phyloP scores from a whole-genome alignment of 2,329 filamentous ascomycete species.

The Scytalidium lignicola region DNA sequence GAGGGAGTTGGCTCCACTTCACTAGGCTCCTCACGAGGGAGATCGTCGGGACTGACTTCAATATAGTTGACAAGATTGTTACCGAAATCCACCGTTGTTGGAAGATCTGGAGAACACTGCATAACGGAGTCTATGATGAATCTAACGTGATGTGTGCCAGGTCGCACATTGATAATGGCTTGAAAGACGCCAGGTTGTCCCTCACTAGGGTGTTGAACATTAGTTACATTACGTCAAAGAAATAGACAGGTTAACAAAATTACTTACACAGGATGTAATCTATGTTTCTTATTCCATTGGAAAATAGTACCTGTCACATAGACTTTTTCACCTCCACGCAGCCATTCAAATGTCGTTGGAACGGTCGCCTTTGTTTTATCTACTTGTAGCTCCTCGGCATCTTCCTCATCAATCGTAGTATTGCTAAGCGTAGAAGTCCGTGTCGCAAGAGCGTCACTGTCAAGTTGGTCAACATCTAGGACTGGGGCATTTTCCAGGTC shows the following conservation, averaged over 20 bases:
- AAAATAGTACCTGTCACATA: conserved; percentile 98
- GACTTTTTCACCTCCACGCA: conserved; percentile 75
- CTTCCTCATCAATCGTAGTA: conserved; percentile 71
- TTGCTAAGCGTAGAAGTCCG: conserved; percentile 56
- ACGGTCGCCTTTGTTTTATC: conserved; percentile 74
- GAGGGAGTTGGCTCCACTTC: conserved; percentile 23
- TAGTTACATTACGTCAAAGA: conserved; percentile 4
- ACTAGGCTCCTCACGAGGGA: conserved; percentile 35
- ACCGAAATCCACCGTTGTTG: conserved; percentile 94
- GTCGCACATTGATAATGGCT: conserved; percentile 75
- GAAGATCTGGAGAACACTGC: conserved; percentile 79
- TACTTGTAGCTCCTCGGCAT: conserved; percentile 70
- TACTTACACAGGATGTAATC: conserved; percentile 73
- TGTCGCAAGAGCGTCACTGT: conserved; percentile 37
- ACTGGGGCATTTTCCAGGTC: conserved; percentile 37
- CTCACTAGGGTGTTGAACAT: conserved; percentile 27
- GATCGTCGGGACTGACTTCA: conserved; percentile 77
- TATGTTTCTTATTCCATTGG: conserved; percentile 93
- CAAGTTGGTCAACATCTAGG: conserved; percentile 38
- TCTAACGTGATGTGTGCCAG: conserved; percentile 93
- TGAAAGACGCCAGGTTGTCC: conserved; percentile 58
- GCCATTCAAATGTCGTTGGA: conserved; percentile 83
- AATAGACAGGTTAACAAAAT: neutral
- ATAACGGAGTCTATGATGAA: conserved; percentile 94
- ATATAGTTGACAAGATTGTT: conserved; percentile 99